Percentiles rank a stretch among this genome's conserved stretches.
These are phyloP conservation scores for Phytomonas sp. DNA, from an alignment of 208 protist genomes.

Conservation along the genomic window DNA sequence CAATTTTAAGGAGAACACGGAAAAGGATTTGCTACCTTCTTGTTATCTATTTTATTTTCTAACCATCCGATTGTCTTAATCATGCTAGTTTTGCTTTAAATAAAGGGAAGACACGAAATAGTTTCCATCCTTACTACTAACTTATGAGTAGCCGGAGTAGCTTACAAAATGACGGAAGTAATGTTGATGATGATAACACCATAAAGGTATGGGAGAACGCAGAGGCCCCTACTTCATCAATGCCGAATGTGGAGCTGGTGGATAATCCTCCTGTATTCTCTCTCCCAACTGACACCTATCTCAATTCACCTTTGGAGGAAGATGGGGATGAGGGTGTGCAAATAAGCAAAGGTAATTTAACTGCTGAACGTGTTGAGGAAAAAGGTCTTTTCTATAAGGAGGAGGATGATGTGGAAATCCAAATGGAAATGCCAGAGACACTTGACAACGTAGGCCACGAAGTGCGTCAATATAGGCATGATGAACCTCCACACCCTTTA, in stretches of 20 bases:
- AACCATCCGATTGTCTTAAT: neutral
- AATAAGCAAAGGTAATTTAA: neutral
- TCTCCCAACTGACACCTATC: neutral
- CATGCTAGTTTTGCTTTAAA: neutral
- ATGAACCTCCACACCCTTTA: neutral
- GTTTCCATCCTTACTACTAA: neutral
- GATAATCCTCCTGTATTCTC: neutral
- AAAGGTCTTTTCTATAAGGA: neutral
- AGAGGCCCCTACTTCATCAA: neutral
- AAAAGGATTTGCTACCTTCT: neutral
- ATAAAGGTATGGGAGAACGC: neutral
- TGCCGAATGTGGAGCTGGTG: neutral
- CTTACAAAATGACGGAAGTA: neutral
- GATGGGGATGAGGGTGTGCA: neutral
- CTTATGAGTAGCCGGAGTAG: neutral
- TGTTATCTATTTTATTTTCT: neutral
- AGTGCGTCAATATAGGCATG: neutral
- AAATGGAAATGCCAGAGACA: neutral
- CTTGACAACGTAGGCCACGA: neutral
- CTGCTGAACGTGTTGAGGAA: neutral
- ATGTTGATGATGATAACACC: neutral
- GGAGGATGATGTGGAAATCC: neutral
- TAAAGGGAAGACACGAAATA: neutral
- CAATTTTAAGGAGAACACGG: neutral
- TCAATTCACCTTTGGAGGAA: neutral